phyloP scores from a whole-genome alignment of 73 alveolate genomes.

The Stentor roeselii region DNA sequence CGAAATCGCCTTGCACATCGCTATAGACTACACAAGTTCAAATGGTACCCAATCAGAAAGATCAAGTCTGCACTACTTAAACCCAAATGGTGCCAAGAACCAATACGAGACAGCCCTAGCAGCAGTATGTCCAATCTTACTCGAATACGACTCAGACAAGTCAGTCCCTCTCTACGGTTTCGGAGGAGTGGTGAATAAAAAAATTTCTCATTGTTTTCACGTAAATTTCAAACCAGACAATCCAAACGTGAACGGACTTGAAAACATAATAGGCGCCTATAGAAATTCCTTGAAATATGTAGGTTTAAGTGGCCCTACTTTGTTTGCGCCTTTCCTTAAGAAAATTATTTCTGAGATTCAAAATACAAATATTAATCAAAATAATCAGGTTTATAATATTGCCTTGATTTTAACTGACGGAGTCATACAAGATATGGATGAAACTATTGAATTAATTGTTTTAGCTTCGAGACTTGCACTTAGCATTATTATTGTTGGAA shows the following conservation, averaged over 20 bases:
- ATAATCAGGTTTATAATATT: slow-evolving; percentile 50
- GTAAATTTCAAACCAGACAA: slow-evolving; percentile 51
- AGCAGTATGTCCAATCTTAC: slow-evolving; percentile 65
- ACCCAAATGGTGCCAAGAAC: slow-evolving; percentile 41
- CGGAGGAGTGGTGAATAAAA: slow-evolving; percentile 65
- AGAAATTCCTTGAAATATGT: slow-evolving; percentile 49
- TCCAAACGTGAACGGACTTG: slow-evolving; percentile 63
- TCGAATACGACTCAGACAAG: slow-evolving; percentile 77
- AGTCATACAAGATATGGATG: slow-evolving; percentile 79
- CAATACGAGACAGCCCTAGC: slow-evolving; percentile 69
- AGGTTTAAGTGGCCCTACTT: slow-evolving; percentile 70
- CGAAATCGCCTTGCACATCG: slow-evolving; percentile 69
- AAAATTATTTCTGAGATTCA: not conserved
- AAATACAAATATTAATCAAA: not conserved
- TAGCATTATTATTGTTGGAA: slow-evolving; percentile 86
- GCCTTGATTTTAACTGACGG: slow-evolving; percentile 91
- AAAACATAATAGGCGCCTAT: slow-evolving; percentile 65
- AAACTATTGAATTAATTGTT: slow-evolving; percentile 58
- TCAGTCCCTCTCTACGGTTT: slow-evolving; percentile 78
- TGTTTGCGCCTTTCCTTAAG: not conserved
- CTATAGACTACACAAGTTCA: slow-evolving; percentile 79
- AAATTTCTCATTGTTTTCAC: slow-evolving; percentile 60
- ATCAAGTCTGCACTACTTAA: slow-evolving; percentile 58
- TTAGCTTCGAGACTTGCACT: slow-evolving; percentile 67
- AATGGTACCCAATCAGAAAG: slow-evolving; percentile 56